Evolutionary conservation across 441 rosid genomes (phyloP).

Genomic region (Populus hybrid): DNA sequence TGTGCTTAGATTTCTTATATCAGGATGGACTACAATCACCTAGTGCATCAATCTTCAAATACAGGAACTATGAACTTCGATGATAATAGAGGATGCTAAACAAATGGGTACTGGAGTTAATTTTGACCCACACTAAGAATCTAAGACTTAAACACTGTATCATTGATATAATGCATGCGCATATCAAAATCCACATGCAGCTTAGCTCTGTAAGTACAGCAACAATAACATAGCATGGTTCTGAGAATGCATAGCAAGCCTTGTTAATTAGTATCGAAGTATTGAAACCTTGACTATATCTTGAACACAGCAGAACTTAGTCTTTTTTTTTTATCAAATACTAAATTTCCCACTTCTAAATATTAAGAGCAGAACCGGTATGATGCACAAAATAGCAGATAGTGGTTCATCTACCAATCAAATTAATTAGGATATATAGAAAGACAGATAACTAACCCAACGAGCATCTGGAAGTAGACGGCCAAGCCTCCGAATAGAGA

Average conservation of each 20-base stretch:
- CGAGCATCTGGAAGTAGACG: constrained; percentile 84
- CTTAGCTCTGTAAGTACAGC: neutral
- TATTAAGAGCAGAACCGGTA: neutral
- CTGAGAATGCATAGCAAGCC: neutral
- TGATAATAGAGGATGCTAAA: neutral
- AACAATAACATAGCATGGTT: neutral
- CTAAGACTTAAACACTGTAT: neutral
- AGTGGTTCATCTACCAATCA: neutral
- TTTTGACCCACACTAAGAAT: neutral
- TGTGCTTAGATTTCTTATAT: too few species aligned
- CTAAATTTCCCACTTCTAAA: neutral
- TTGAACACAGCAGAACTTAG: neutral
- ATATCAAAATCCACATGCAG: neutral
- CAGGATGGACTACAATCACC: neutral
- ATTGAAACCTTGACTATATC: neutral
- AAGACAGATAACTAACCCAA: constrained; percentile 53
- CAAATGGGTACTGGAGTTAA: neutral
- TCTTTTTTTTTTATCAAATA: neutral
- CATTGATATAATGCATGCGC: neutral
- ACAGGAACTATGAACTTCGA: neutral
- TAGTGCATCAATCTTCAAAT: neutral
- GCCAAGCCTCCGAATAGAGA: constrained; percentile 70
- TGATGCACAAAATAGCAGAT: neutral
- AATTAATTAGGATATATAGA: neutral
- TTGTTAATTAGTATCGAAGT: neutral